A percentile compares a stretch with the other conserved stretches of the same genome.
These are phyloP conservation scores for Atkinsonella texensis DNA, from an alignment of 2,329 filamentous ascomycete species.

Conservation along the genomic window DNA sequence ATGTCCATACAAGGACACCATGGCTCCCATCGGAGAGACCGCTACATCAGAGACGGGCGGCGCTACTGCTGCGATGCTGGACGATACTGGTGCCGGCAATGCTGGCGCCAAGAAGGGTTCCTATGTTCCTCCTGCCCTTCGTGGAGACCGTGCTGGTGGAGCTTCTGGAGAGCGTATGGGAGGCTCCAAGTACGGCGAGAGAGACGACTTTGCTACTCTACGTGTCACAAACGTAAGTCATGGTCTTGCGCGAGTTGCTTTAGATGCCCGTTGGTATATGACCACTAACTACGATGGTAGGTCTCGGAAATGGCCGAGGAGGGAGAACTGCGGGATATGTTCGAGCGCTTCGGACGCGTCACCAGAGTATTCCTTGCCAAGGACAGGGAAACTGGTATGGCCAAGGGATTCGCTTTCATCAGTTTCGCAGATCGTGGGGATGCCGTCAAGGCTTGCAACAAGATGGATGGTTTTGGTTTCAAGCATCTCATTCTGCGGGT, in stretches of 20 bases:
- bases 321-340: constrained; percentile 89
- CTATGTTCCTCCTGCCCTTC: constrained; percentile 89
- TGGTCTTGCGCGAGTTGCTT: not conserved
- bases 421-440: constrained; percentile 85
- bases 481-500: constrained; percentile 78
- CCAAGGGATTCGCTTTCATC: constrained; percentile 99
- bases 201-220: constrained; percentile 91
- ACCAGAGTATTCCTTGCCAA: constrained; percentile 96
- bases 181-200: constrained; percentile 73
- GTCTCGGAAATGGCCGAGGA: constrained; percentile 97
- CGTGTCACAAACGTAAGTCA: constrained; percentile 88
- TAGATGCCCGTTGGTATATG: constrained; percentile 11
- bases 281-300: constrained; percentile 31
- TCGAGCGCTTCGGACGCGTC: constrained; percentile 92
- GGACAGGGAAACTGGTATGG: constrained; percentile 88
- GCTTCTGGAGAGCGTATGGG: constrained; percentile 69
- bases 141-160: constrained; percentile 47
- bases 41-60: constrained; percentile 33
- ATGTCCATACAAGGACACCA: constrained; percentile 99
- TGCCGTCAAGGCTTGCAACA: constrained; percentile 84
- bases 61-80: constrained; percentile 43
- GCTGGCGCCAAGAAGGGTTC: constrained; percentile 60
- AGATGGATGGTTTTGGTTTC: constrained; percentile 95
- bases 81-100: constrained; percentile 29
- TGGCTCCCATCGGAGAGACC: constrained; percentile 70